Conservation (phyloP, 2,329 filamentous ascomycete species). For the Aspergillus pseudoviridinutans region DNA sequence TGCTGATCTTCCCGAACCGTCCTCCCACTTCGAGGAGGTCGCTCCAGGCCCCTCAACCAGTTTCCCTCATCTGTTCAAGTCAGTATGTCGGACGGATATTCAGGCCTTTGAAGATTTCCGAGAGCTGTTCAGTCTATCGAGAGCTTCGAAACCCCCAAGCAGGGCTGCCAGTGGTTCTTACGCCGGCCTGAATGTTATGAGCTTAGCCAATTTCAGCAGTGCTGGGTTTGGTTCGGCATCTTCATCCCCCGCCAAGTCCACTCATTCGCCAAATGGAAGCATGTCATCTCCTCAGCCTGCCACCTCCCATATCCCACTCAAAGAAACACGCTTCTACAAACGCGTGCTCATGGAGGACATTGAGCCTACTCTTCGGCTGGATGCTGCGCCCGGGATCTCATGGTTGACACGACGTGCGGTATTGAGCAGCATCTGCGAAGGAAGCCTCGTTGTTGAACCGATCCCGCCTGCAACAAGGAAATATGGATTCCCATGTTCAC, state of each 20-base stretch:
- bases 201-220: slow-evolving; percentile 44
- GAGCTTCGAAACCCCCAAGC: slow-evolving; percentile 58
- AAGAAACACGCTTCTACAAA: slow-evolving; percentile 94
- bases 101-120: slow-evolving; percentile 80
- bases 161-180: slow-evolving; percentile 70
- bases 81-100: slow-evolving; percentile 78
- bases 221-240: slow-evolving; percentile 54
- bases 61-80: slow-evolving; percentile 77
- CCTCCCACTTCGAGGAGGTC: slow-evolving; percentile 49
- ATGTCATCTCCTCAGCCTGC: slow-evolving; percentile 41
- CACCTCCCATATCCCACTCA: slow-evolving; percentile 56
- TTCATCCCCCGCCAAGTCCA: slow-evolving; percentile 56
- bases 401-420: slow-evolving; percentile 90
- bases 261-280: slow-evolving; percentile 49
- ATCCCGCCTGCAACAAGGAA: slow-evolving; percentile 58
- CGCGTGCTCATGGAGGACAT: slow-evolving; percentile 84
- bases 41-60: slow-evolving; percentile 62
- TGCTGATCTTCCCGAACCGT: slow-evolving; percentile 50
- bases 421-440: slow-evolving; percentile 75
- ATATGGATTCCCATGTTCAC: slow-evolving; percentile 65
- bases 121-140: slow-evolving; percentile 66
- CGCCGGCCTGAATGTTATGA: slow-evolving; percentile 58
- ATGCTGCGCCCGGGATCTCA: slow-evolving; percentile 83
- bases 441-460: slow-evolving; percentile 84
- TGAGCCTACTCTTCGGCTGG: slow-evolving; percentile 86